A percentile compares a stretch with the other conserved stretches of the same genome.
These are phyloP conservation scores for Fragaria iinumae DNA, from an alignment of 306 rosid genomes.

Conservation along the genomic window DNA sequence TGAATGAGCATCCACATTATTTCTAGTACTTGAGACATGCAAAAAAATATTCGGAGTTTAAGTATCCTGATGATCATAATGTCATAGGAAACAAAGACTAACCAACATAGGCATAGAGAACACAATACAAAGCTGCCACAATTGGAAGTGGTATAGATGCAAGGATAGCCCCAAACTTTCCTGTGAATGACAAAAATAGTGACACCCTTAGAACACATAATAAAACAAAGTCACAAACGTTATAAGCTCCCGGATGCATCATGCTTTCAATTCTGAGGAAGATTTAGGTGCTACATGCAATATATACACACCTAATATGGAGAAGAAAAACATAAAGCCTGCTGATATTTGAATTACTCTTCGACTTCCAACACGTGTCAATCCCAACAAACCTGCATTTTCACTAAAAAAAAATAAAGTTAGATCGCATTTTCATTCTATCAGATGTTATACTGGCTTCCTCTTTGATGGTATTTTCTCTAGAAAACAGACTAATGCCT, in stretches of 20 bases:
- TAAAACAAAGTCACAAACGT: slow-evolving; percentile 6
- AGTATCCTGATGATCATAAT: not conserved
- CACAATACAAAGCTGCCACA: slow-evolving; percentile 74
- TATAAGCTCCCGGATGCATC: not conserved
- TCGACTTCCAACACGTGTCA: slow-evolving; percentile 83
- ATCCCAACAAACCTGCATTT: slow-evolving; percentile 91
- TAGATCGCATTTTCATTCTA: slow-evolving; percentile 9
- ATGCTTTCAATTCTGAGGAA: not conserved
- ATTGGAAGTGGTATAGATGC: slow-evolving; percentile 87
- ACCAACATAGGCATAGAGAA: slow-evolving; percentile 87
- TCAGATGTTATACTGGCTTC: not conserved
- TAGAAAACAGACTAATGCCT: not conserved
- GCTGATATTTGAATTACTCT: slow-evolving; percentile 76
- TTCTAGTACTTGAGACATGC: not conserved
- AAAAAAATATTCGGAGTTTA: not conserved
- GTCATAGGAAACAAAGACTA: slow-evolving; percentile 22
- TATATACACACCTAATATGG: slow-evolving; percentile 56
- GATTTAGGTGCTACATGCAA: not conserved
- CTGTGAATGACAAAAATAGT: slow-evolving; percentile 40
- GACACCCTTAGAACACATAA: slow-evolving; percentile 17
- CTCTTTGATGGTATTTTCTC: not conserved
- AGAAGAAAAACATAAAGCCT: slow-evolving; percentile 81
- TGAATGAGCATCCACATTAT: not conserved
- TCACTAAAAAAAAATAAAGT: slow-evolving; percentile 47
- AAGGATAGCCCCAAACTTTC: slow-evolving; percentile 87